phyloP scores from a whole-genome alignment of 2,329 filamentous ascomycete genomes.

The Colletotrichum salicis region DNA sequence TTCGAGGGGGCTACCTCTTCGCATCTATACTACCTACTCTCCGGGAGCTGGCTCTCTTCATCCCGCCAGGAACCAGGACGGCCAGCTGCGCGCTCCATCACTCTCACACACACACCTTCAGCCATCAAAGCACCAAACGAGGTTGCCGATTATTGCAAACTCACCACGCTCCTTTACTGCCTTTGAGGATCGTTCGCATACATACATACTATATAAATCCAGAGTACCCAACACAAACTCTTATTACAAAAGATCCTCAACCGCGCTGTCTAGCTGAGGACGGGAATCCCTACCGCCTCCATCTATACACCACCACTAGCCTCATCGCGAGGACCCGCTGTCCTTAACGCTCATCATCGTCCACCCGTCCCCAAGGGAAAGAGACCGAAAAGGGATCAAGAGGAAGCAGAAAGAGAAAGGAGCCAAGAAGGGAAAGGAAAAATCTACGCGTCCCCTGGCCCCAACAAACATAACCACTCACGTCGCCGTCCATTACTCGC shows the following conservation, averaged over 20 bases:
- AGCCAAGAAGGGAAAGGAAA: conserved; percentile 32
- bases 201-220: conserved; percentile 24
- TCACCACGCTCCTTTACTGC: conserved; percentile 55
- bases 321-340: conserved; percentile 52
- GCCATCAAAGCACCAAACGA: conserved; percentile 51
- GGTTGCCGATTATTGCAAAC: conserved; percentile 51
- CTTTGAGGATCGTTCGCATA: conserved; percentile 38
- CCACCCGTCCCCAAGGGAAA: conserved; percentile 5
- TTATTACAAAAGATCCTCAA: not conserved
- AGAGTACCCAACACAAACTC: not conserved
- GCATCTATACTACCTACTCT: conserved; percentile 50
- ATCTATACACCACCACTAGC: conserved; percentile 39
- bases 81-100: conserved; percentile 46
- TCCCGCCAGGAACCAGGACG: conserved; percentile 54
- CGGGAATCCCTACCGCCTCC: conserved; percentile 40
- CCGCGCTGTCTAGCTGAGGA: conserved; percentile 13
- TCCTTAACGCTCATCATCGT: conserved; percentile 47
- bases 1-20: conserved; percentile 51
- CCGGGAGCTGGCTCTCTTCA: conserved; percentile 66
- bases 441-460: conserved; percentile 50
- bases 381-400: conserved; percentile 3
- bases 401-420: conserved; percentile 12
- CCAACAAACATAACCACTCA: conserved; percentile 28
- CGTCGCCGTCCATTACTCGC: conserved; percentile 38
- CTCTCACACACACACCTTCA: conserved; percentile 36